Evolutionary conservation across 306 rosid genomes (phyloP), one percentile per base, ranked within the genome.

Genomic region (Quercus gilva): DNA sequence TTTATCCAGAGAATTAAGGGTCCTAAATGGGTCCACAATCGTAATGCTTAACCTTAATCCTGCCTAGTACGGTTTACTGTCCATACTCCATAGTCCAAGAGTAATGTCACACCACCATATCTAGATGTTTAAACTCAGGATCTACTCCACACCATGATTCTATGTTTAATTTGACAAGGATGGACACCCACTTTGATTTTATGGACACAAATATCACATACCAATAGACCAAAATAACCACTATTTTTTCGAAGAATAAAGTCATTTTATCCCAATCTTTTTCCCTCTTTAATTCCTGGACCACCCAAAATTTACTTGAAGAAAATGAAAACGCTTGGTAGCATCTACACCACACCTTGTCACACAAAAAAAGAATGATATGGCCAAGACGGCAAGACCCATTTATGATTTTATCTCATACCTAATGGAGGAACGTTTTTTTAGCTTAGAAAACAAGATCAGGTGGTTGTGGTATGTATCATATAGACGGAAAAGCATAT

Each of bases 221-320:
- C 65, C 67, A 65, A 70, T 28, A 11, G 31, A 5, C 8, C 2
- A 74, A 60, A 23, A 49, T 61, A 25, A 28, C 52, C 13, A 8
- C 56, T 21, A 41, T 41, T 55, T 20, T 31, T 29, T 33, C 13
- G 74, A 7, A 26, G 61, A 59, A 71, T 71, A 49, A 18, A 19
- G 23, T 31, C 63, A 56, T 70, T 17, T 18, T 15, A 55, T 53
- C 58, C 26, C n/a, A 31, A 58, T 60, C 33, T 20, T 71, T 78
- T 49, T 61, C 18, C 28, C 13, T 80, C 45, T 41, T 41, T 41
- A 41, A 41, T 74, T 18, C 6, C 59, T 53, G 79, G 74, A 80
- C 78, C 74, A 80, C 65, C 14, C 29, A 71, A 33, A 80, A 80
- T 5, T 2, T 2, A 51, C 23, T 69, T 35, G 81, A 77, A 7